Percentiles rank a stretch among this genome's conserved stretches.
Conservation (phyloP, 2,329 filamentous ascomycete species). For the Dothistroma septosporum region DNA sequence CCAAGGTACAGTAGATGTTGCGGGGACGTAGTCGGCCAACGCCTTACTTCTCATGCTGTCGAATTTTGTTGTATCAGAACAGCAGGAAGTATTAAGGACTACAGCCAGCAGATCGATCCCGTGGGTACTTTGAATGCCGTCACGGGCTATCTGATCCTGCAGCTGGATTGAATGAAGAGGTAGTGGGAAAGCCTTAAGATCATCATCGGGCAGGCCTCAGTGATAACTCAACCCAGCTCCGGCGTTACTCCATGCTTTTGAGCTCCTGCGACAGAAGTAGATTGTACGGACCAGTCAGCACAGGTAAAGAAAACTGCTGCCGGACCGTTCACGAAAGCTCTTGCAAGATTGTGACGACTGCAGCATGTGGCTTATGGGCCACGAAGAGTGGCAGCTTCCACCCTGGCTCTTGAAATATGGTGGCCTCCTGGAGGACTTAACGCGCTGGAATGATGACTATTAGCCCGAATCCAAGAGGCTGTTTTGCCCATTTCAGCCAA, state of each 20-base stretch:
- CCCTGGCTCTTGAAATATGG: slow-evolving; percentile 22
- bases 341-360: slow-evolving; percentile 5
- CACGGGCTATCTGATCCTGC: neutral
- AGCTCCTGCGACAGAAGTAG: neutral
- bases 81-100: neutral
- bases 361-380: neutral
- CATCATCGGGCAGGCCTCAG: neutral
- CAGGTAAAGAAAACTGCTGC: neutral
- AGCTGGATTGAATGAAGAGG: neutral
- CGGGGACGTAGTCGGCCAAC: neutral
- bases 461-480: slow-evolving; percentile 14
- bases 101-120: neutral
- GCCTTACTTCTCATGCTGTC: neutral
- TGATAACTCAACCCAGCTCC: neutral
- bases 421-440: slow-evolving; percentile 5
- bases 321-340: neutral
- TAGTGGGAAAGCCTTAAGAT: neutral
- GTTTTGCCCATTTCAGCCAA: slow-evolving; percentile 13
- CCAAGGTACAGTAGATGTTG: neutral
- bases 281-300: slow-evolving; percentile 1
- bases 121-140: neutral
- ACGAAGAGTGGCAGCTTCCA: slow-evolving; percentile 14
- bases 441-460: slow-evolving; percentile 19
- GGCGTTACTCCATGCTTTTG: neutral
- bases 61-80: neutral